Conservation (phyloP, 1,284 basidiomycete species). For the Porodaedalea pini region DNA sequence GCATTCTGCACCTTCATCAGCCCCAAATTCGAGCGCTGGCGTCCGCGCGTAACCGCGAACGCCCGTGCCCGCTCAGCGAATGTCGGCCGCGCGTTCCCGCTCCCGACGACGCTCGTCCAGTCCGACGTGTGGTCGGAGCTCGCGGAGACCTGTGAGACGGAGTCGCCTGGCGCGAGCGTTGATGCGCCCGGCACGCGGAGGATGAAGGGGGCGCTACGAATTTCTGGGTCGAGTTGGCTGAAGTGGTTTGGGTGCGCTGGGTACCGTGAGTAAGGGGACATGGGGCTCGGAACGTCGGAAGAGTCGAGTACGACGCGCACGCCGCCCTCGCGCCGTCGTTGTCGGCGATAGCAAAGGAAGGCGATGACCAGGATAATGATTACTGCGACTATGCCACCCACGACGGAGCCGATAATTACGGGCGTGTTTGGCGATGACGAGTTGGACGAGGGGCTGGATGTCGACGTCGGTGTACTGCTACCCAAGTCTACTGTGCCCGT, state of each 20-base stretch:
- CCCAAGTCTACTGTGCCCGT: background rate
- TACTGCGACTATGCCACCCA: slow-evolving; percentile 3
- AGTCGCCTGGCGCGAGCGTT: slow-evolving; percentile 1
- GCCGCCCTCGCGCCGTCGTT: background rate
- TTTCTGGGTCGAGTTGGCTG: background rate
- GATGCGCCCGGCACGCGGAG: background rate
- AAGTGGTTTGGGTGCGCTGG: background rate
- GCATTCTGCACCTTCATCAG: slow-evolving; percentile 2
- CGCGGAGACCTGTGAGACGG: background rate
- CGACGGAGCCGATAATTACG: background rate
- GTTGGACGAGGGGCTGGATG: background rate
- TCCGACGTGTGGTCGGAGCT: background rate
- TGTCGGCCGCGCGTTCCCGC: background rate
- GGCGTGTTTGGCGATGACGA: background rate
- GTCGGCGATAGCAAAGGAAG: background rate
- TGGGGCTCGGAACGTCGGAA: background rate
- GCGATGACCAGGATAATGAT: slow-evolving; percentile 5
- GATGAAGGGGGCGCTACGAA: background rate
- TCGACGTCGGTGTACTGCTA: too few species aligned
- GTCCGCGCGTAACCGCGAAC: background rate
- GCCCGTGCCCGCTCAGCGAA: background rate
- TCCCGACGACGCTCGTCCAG: background rate
- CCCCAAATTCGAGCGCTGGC: background rate
- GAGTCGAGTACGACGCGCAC: background rate
- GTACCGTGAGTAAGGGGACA: background rate